These are phyloP conservation scores for Epichloe sibirici DNA, from an alignment of 2,329 filamentous ascomycete genomes.

Conservation along the genomic window DNA sequence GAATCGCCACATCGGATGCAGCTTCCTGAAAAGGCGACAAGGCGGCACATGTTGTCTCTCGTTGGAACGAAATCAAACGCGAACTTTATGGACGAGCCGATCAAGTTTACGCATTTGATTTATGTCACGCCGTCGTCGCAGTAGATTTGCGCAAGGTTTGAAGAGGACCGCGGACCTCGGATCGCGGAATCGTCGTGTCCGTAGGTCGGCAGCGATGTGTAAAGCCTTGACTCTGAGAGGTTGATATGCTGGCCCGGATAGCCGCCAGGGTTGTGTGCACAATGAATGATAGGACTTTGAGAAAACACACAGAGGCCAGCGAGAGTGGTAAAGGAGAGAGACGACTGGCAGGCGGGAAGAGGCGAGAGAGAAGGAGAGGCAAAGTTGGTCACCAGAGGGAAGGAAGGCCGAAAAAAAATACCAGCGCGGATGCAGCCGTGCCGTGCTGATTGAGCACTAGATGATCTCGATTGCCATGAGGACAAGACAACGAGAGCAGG, in stretches of 20 bases:
- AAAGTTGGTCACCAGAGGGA: too few species aligned
- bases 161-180: background rate
- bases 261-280: too few species aligned
- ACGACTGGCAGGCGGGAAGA: too few species aligned
- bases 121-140: too few species aligned
- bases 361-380: too few species aligned
- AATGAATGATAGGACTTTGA: too few species aligned
- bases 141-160: background rate
- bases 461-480: too few species aligned
- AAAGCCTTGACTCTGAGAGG: too few species aligned
- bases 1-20: slow-evolving; percentile 30
- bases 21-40: slow-evolving; percentile 30
- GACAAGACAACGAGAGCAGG: too few species aligned
- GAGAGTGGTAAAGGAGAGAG: too few species aligned
- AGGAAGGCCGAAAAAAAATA: background rate
- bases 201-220: background rate
- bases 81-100: background rate
- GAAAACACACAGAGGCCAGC: too few species aligned
- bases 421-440: background rate
- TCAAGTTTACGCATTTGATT: background rate
- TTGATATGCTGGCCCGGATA: too few species aligned
- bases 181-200: background rate
- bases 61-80: background rate
- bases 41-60: slow-evolving; percentile 30
- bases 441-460: background rate